Evolutionary conservation across 306 rosid genomes (phyloP), one percentile per base, ranked within the genome.

Genomic region (Mucuna pruriens): DNA sequence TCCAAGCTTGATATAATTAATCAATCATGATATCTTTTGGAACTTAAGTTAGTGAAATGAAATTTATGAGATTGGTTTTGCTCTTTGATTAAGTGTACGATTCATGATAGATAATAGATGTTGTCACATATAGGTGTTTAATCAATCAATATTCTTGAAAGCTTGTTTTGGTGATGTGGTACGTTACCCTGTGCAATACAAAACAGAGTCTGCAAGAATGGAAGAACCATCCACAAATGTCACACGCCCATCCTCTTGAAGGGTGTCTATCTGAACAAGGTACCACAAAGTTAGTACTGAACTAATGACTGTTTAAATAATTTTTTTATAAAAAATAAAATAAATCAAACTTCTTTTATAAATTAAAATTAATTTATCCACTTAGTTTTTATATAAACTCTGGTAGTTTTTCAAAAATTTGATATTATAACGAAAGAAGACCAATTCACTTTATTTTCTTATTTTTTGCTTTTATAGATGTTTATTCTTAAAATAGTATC

Each of bases 101-200:
- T 36, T 48, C 19, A 77, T 70, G 61, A 73, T 39, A n/a, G 25
- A 22, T 2, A 44, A 15, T 36, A 40, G 11, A 29, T 42, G 42
- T 61, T 71, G 10, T 64, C 42, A 78, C 45, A 2, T 4, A 13
- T 39, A 38, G 22, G 33, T 6, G 33, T 34, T 65, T 51, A 34
- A 19, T 33, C 71, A 45, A 63, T 52, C 71, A 45, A 63, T 52
- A n/a, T 10, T 44, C 57, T 11, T 76, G 33, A 23, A 2, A 33
- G 68, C 25, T 51, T 64, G 15, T 3, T 74, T 55, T 60, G 20
- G 15, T 58, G 5, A 38, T 29, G 16, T 57, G 38, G 19, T 51
- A 49, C 19, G 33, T 77, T 92, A 89, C 99, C 99, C 99, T 12
- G 97, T 93, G 88, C 98, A 95, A 76, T 93, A 91, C 55, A 95